Evolutionary conservation across 352 stramenopile species (phyloP).

Genomic region (Phytophthora pistaciae): DNA sequence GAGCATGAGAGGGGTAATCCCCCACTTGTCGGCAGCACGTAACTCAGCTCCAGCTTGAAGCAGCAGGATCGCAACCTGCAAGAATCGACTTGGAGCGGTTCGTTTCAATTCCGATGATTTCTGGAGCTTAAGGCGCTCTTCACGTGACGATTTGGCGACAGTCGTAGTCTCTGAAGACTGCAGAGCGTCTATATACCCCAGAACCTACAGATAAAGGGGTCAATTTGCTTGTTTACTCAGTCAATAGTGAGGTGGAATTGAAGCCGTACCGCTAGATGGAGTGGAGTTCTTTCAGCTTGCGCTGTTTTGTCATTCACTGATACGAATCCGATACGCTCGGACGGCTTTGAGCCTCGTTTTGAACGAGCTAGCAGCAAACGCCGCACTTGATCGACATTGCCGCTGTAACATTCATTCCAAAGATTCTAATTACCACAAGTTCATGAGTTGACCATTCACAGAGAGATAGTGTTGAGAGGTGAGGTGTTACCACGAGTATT

Average conservation of each 20-base stretch:
- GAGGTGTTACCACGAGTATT: conserved; percentile 40
- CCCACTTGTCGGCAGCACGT: conserved; percentile 56
- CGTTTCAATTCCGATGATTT: conserved; percentile 13
- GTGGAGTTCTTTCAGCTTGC: conserved; percentile 42
- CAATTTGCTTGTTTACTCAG: neutral
- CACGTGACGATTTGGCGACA: neutral
- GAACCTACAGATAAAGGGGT: conserved; percentile 26
- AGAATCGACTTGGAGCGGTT: conserved; percentile 35
- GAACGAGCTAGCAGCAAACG: conserved; percentile 24
- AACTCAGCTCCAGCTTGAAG: conserved; percentile 40
- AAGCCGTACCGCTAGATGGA: conserved; percentile 58
- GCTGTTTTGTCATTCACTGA: conserved; percentile 42
- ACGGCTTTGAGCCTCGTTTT: neutral
- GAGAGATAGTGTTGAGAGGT: neutral
- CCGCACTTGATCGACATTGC: conserved; percentile 41
- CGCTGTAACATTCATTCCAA: conserved; percentile 48
- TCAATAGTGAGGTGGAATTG: neutral
- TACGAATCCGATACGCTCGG: neutral
- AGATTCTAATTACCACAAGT: conserved; percentile 37
- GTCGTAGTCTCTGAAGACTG: conserved; percentile 2
- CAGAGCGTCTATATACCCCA: conserved; percentile 44
- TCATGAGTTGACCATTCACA: neutral
- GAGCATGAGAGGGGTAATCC: conserved; percentile 72
- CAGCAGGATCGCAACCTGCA: conserved; percentile 46
- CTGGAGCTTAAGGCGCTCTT: conserved; percentile 13